These are phyloP conservation scores for Melaleuca alternifolia DNA, from an alignment of 345 rosid genomes.

Conservation along the genomic window DNA sequence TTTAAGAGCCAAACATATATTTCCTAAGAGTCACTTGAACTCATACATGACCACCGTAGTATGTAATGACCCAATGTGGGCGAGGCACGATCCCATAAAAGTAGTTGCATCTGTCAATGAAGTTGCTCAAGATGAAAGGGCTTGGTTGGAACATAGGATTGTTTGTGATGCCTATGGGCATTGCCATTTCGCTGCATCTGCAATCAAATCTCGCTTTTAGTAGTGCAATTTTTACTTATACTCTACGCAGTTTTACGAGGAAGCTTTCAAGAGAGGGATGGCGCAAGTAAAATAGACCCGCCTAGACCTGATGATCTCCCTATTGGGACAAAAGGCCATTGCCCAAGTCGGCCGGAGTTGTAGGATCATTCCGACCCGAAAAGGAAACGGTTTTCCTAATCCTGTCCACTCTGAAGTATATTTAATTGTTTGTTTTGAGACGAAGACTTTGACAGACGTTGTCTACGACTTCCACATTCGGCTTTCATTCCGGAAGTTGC, in stretches of 20 bases:
- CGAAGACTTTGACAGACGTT: too few relatives aligned
- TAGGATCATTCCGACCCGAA: too few relatives aligned
- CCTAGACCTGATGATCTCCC: not conserved
- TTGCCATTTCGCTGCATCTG: slow-evolving; percentile 53
- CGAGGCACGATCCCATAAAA: slow-evolving; percentile 26
- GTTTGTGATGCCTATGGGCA: slow-evolving; percentile 24
- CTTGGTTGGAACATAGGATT: slow-evolving; percentile 22
- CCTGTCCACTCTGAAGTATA: not conserved
- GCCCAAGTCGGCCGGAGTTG: not conserved
- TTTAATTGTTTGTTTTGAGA: not conserved
- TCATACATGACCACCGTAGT: slow-evolving; percentile 40
- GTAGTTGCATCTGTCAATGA: not conserved
- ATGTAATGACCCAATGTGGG: slow-evolving; percentile 41
- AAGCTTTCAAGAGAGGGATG: not conserved
- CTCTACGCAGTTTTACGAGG: not conserved
- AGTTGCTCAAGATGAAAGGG: slow-evolving; percentile 11
- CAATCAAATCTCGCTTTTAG: not conserved
- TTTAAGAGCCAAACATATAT: not conserved
- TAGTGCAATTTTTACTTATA: not conserved
- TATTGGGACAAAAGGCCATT: not conserved
- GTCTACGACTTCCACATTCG: too few relatives aligned
- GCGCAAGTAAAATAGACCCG: not conserved
- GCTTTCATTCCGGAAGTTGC: too few relatives aligned
- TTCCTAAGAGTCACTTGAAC: not conserved
- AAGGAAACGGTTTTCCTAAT: not conserved